Evolutionary conservation across 139 green algal genomes (phyloP).

Genomic region (Zygnema cylindricum): DNA sequence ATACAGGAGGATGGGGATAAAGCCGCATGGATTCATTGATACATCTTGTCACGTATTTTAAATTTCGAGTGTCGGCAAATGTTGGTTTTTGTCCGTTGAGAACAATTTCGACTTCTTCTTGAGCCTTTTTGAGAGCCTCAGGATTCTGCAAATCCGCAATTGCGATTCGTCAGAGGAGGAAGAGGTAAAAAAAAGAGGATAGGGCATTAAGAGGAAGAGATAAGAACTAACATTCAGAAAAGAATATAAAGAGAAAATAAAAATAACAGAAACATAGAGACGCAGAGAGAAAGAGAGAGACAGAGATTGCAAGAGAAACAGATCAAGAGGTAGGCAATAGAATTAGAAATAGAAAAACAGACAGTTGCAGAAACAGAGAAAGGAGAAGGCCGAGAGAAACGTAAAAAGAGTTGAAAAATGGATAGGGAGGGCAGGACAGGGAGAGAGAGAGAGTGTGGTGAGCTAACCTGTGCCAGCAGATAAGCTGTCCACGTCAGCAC

Average conservation of each 20-base stretch:
- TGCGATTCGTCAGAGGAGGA: background rate
- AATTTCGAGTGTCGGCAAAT: slow-evolving; percentile 76
- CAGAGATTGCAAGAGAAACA: background rate
- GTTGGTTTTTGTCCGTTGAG: slow-evolving; percentile 70
- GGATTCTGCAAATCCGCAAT: slow-evolving; percentile 60
- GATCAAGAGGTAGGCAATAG: background rate
- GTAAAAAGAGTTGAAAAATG: no score
- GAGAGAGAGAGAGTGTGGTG: background rate
- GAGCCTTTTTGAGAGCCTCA: slow-evolving; percentile 66
- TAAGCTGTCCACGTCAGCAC: slow-evolving; percentile 98
- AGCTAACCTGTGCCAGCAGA: slow-evolving; percentile 77
- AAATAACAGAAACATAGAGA: no score
- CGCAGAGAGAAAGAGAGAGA: slow-evolving; percentile 2
- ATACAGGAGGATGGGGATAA: slow-evolving; percentile 96
- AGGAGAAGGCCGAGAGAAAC: no score
- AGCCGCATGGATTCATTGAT: slow-evolving; percentile 97
- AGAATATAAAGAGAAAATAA: background rate
- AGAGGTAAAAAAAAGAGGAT: background rate
- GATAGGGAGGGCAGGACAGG: slow-evolving; percentile 18
- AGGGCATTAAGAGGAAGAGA: background rate
- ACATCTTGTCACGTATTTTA: slow-evolving; percentile 91
- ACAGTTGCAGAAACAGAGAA: background rate
- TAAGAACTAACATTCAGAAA: slow-evolving; percentile 2
- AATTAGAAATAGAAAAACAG: background rate
- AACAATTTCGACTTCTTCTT: slow-evolving; percentile 90